phyloP scores from a whole-genome alignment of 495 filamentous ascomycete genomes.

The Viridothelium virens region DNA sequence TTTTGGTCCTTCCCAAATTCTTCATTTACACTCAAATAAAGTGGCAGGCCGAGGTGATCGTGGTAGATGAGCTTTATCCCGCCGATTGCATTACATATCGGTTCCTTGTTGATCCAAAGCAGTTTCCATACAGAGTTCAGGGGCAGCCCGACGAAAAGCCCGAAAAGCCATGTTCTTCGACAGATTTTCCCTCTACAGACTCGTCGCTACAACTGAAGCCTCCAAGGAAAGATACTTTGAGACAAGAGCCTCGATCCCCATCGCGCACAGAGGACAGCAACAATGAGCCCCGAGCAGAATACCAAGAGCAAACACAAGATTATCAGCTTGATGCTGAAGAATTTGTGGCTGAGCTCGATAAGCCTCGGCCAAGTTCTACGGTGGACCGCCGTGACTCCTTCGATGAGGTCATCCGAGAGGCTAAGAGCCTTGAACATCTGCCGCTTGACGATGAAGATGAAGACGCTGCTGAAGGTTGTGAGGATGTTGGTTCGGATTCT shows the following conservation, averaged over 20 bases:
- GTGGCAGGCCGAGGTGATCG: slow-evolving; percentile 40
- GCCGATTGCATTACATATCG: slow-evolving; percentile 65
- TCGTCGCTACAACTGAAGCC: slow-evolving; percentile 28
- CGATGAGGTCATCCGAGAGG: slow-evolving; percentile 52
- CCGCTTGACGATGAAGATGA: slow-evolving; percentile 33
- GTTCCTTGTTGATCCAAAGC: slow-evolving; percentile 49
- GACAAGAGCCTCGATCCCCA: slow-evolving; percentile 24
- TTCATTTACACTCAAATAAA: slow-evolving; percentile 27
- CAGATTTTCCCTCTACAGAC: slow-evolving; percentile 15
- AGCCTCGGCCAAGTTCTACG: neutral
- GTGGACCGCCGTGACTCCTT: slow-evolving; percentile 42
- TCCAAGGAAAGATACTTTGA: slow-evolving; percentile 15
- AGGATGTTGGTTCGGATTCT: slow-evolving; percentile 3
- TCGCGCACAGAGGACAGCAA: slow-evolving; percentile 17
- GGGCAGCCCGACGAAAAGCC: slow-evolving; percentile 14
- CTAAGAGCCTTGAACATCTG: slow-evolving; percentile 46
- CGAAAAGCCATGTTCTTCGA: neutral
- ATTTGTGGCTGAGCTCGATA: too few species aligned
- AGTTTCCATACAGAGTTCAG: slow-evolving; percentile 46
- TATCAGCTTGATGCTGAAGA: neutral
- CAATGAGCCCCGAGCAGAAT: neutral
- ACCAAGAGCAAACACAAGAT: neutral
- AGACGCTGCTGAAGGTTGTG: neutral
- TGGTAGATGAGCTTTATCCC: slow-evolving; percentile 74
- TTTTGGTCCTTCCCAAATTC: slow-evolving; percentile 14